Percentiles rank a stretch among this genome's conserved stretches.
These are phyloP conservation scores for Misopates orontium DNA, from an alignment of 257 asterid species.

Conservation along the genomic window DNA sequence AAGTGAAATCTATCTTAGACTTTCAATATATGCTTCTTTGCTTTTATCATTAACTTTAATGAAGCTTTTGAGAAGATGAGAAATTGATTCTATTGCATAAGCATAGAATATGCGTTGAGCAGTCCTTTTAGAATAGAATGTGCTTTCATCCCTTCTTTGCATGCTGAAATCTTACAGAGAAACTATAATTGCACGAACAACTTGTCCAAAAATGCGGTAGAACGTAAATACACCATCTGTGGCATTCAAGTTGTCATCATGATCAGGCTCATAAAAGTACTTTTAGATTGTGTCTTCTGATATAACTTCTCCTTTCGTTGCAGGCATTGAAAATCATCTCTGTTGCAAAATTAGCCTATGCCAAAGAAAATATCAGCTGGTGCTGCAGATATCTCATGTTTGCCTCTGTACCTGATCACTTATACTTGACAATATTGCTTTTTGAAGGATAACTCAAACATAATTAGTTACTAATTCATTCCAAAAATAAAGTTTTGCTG, in stretches of 20 bases:
- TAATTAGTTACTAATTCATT: neutral
- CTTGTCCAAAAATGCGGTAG: constrained; percentile 1
- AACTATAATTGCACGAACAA: neutral
- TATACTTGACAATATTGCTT: neutral
- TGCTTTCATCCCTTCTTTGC: neutral
- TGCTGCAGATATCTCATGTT: constrained; percentile 9
- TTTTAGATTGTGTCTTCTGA: constrained; percentile 15
- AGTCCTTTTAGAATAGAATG: too few relatives aligned
- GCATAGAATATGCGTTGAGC: neutral
- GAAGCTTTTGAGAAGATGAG: neutral
- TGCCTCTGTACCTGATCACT: neutral
- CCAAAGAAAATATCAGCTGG: constrained; percentile 7
- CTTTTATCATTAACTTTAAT: neutral
- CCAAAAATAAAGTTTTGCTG: neutral
- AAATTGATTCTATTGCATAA: neutral
- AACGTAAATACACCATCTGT: neutral
- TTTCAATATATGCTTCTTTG: neutral
- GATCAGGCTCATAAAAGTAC: constrained; percentile 6
- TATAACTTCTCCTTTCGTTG: constrained; percentile 24
- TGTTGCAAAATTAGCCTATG: constrained; percentile 17
- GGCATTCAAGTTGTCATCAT: neutral
- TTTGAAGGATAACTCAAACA: constrained; percentile 22
- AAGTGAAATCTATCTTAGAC: neutral
- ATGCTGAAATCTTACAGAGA: neutral
- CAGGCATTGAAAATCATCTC: constrained; percentile 21